phyloP scores from a whole-genome alignment of 768 basidiomycete genomes.

The Brasilioporus rufonigricans region DNA sequence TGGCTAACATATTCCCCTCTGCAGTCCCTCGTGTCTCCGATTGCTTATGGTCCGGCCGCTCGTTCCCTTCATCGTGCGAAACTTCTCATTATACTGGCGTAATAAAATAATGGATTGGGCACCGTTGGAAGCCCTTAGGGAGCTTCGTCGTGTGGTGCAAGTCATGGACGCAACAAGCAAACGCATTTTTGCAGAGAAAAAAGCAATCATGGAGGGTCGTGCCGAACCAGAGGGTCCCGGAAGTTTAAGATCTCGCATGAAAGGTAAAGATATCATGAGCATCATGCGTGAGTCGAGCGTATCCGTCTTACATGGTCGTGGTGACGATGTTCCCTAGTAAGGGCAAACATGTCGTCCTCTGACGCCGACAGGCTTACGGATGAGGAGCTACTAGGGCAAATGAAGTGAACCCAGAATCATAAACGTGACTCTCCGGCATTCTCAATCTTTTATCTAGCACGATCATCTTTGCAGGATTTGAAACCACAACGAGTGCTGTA shows the following conservation, averaged over 20 bases:
- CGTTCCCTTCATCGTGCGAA: slow-evolving; percentile 30
- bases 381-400: slow-evolving; percentile 37
- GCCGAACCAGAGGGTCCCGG: slow-evolving; percentile 7
- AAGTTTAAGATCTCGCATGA: slow-evolving; percentile 11
- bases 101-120: slow-evolving; percentile 35
- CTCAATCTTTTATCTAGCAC: slow-evolving; percentile 25
- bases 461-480: slow-evolving; percentile 34
- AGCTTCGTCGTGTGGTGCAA: slow-evolving; percentile 25
- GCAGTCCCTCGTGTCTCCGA: slow-evolving; percentile 26
- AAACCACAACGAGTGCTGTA: slow-evolving; percentile 32
- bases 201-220: slow-evolving; percentile 16
- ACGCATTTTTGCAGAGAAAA: slow-evolving; percentile 31
- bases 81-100: slow-evolving; percentile 28
- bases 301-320: neutral
- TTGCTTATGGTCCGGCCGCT: slow-evolving; percentile 33
- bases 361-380: slow-evolving; percentile 33
- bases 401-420: slow-evolving; percentile 29
- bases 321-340: slow-evolving; percentile 24
- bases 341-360: slow-evolving; percentile 31
- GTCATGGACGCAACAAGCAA: slow-evolving; percentile 31
- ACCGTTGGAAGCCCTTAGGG: slow-evolving; percentile 28
- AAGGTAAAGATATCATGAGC: slow-evolving; percentile 38
- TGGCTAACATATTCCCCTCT: neutral
- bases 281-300: slow-evolving; percentile 33
- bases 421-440: neutral